phyloP scores from a whole-genome alignment of 768 basidiomycete genomes.

The Panaeolus cyanescens region DNA sequence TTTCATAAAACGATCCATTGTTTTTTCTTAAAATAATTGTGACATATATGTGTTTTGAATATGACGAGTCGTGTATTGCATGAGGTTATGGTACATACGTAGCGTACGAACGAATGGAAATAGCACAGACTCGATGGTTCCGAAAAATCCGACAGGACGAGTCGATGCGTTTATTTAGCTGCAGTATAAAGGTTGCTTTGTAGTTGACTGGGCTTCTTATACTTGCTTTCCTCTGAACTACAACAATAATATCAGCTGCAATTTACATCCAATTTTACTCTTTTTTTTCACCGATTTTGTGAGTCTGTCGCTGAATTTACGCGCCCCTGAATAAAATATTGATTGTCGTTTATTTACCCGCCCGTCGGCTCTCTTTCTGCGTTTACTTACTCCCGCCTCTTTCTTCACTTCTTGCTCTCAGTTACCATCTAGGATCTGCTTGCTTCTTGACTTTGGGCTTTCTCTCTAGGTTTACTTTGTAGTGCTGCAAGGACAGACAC shows the following conservation, averaged over 20 bases:
- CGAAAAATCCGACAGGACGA: background rate
- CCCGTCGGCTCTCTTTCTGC: background rate
- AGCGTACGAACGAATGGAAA: background rate
- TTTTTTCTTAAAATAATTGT: background rate
- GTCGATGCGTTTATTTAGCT: background rate
- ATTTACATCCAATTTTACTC: background rate
- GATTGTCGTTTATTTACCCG: background rate
- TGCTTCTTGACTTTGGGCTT: background rate
- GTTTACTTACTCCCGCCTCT: background rate
- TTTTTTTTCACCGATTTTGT: background rate
- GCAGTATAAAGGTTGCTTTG: background rate
- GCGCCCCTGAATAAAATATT: background rate
- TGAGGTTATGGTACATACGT: background rate
- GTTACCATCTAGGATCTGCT: background rate
- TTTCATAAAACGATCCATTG: background rate
- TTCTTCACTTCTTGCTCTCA: background rate
- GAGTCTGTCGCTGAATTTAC: background rate
- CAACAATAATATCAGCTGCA: background rate
- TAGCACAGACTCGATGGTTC: background rate
- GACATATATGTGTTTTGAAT: background rate
- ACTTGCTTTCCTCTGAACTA: background rate
- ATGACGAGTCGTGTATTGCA: background rate
- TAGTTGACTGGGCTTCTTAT: background rate
- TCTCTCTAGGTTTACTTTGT: background rate
- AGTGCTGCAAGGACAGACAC: background rate